phyloP scores from a whole-genome alignment of 305 asterid genomes.

The Solanum hybrid region DNA sequence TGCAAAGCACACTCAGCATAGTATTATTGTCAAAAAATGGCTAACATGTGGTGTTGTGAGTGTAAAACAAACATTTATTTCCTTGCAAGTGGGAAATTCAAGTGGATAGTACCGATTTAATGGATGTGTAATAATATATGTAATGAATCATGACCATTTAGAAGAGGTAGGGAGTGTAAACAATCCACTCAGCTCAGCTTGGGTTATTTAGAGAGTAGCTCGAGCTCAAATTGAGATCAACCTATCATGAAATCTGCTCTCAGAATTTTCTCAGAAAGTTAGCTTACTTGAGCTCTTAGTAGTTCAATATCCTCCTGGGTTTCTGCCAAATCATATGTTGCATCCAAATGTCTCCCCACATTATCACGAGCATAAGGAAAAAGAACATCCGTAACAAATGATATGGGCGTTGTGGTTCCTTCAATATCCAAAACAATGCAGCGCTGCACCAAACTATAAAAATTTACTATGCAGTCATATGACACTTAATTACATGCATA shows the following conservation, averaged over 20 bases:
- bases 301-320: slow-evolving; percentile 79
- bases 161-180: neutral
- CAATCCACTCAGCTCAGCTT: neutral
- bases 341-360: slow-evolving; percentile 81
- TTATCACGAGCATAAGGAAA: slow-evolving; percentile 90
- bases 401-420: slow-evolving; percentile 96
- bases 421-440: slow-evolving; percentile 93
- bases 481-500: neutral
- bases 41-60: neutral
- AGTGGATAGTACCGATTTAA: neutral
- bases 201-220: neutral
- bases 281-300: slow-evolving; percentile 65
- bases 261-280: neutral
- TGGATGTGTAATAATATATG: neutral
- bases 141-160: neutral
- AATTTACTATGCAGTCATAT: neutral
- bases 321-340: slow-evolving; percentile 60
- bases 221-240: neutral
- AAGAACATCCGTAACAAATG: slow-evolving; percentile 81
- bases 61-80: neutral
- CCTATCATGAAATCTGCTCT: neutral
- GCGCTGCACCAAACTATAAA: slow-evolving; percentile 34
- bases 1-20: neutral
- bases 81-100: neutral
- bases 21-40: neutral